phyloP scores from a whole-genome alignment of 2,329 filamentous ascomycete genomes.

The Trichoderma lentiforme region DNA sequence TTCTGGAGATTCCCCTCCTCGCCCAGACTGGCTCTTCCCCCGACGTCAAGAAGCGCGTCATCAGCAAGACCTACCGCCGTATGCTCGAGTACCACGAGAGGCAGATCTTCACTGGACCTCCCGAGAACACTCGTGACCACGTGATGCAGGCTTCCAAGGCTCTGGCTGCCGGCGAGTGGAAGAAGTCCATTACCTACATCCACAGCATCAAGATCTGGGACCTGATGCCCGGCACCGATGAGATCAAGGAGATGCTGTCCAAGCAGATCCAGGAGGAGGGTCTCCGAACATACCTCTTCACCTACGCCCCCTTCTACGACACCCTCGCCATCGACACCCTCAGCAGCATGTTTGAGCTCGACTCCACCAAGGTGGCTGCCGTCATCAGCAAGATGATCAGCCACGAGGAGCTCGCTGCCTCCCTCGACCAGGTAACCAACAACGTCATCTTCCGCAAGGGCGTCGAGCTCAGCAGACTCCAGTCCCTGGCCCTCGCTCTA shows the following conservation, averaged over 20 bases:
- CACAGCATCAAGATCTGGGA: conserved; percentile 99
- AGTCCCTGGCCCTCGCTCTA: conserved; percentile 89
- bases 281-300: conserved; percentile 97
- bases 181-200: conserved; percentile 90
- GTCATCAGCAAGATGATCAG: conserved; percentile 99
- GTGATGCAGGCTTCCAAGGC: conserved; percentile 99
- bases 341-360: conserved; percentile 91
- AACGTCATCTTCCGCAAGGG: conserved; percentile 99
- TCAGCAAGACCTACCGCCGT: conserved; percentile 98
- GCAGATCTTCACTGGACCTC: conserved; percentile 97
- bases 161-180: conserved; percentile 95
- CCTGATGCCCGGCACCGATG: conserved; percentile 84
- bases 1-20: conserved; percentile 94
- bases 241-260: conserved; percentile 95
- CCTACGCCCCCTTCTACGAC: conserved; percentile 98
- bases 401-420: conserved; percentile 94
- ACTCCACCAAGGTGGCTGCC: conserved; percentile 85
- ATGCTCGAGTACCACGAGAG: conserved; percentile 99
- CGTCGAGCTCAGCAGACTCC: conserved; percentile 91
- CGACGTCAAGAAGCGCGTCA: conserved; percentile 94
- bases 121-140: conserved; percentile 97
- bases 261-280: conserved; percentile 99
- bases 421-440: conserved; percentile 94
- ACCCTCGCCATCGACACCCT: conserved; percentile 84
- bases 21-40: conserved; percentile 96